phyloP scores from a whole-genome alignment of 352 stramenopile species.

The Phytophthora boehmeriae region DNA sequence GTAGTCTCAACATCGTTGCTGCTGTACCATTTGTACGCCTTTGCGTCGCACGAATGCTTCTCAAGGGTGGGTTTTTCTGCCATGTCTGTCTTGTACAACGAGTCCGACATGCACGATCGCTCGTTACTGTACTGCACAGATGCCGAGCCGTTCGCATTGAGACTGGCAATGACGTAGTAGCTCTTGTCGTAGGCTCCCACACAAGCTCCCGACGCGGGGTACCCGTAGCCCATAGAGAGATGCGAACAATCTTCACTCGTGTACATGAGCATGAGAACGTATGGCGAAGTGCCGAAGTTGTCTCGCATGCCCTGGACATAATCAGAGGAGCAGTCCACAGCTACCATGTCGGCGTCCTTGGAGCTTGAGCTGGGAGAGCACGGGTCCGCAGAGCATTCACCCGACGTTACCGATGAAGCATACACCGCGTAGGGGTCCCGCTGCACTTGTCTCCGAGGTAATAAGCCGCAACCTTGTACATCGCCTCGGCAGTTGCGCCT shows the following conservation, averaged over 20 bases:
- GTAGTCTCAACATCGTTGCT: neutral
- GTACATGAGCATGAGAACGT: neutral
- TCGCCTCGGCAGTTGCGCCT: neutral
- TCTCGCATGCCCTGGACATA: neutral
- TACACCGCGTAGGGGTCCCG: neutral
- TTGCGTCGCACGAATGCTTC: neutral
- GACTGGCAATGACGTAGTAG: conserved; percentile 1
- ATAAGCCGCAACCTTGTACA: neutral
- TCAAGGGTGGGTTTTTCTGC: neutral
- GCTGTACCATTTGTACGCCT: neutral
- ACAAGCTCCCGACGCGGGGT: conserved; percentile 1
- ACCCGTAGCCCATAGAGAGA: neutral
- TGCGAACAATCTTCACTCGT: neutral
- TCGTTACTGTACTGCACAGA: neutral
- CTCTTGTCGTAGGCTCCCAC: conserved; percentile 1
- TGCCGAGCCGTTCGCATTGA: conserved; percentile 2
- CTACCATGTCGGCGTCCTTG: neutral
- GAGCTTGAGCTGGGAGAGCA: neutral
- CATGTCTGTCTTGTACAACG: neutral
- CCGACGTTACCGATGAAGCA: neutral
- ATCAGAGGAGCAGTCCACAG: neutral
- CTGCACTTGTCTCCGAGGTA: conserved; percentile 1
- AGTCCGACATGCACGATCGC: neutral
- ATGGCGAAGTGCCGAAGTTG: neutral
- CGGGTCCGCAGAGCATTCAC: neutral